Base-by-base conservation (phyloP, 2,329 filamentous ascomycete genomes). In the Neospermospora avenae region DNA sequence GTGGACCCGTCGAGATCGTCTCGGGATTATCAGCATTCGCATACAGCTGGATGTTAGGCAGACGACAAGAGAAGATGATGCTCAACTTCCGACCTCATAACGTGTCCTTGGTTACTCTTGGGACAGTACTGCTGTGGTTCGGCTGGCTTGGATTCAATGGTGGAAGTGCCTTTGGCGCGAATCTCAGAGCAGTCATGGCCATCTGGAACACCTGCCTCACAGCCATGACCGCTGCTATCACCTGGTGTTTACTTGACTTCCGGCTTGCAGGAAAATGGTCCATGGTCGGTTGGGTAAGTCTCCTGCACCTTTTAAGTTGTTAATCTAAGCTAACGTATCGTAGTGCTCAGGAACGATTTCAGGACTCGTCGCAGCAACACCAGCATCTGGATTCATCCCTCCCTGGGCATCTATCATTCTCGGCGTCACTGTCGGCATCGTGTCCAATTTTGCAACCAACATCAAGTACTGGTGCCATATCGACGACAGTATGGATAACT, bases 31-130 rank as follows among this genome's bases (percentile, higher is more conserved):
- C 91, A 41, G 95, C 93, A 24, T 81, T 98, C 48, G 93, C 93
- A 65, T 98, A 98, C 80, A 96, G 92, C 3, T 88, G 90, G 90
- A 87, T 97, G 39, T 89, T 98, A 62, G 95, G 95, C 68, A 90
- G 91, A 71, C 91, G 95, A 67, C 95, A 97, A 79, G 93, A 97
- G 80, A 95, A 92, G 80, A 96, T 97, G 92, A 96, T 98, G 91
- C 85, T 97, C 77, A 97, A 98, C 83, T 98, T 97, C 84, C 91
- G 95, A 68, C 95, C 93, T 16, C 95, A 99, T 82, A 99, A 99
- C 80, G 93, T 98, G 67, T 96, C 93, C 3, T 84, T 98, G 72
- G 96, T 98, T 77, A 92, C 93, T 0, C 88, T 98, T 69, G 93
- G 95, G 64, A 98, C 93, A 3, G 84, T 96, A 66, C 84, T 99